phyloP scores from a whole-genome alignment of 768 basidiomycete species.

The Rhizopogon vesiculosus region DNA sequence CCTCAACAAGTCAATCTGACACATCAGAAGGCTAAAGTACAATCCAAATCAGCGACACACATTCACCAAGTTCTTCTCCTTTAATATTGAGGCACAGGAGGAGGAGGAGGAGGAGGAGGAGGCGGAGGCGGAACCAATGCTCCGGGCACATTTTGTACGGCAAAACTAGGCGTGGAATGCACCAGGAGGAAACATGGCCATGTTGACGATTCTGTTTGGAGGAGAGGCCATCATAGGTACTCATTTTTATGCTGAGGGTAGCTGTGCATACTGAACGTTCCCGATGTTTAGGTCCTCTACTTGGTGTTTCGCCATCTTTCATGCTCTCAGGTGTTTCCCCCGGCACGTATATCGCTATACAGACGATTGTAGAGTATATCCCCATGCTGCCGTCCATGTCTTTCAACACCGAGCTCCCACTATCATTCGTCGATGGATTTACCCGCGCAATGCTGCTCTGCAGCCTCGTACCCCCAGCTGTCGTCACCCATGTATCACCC shows the following conservation, averaged over 20 bases:
- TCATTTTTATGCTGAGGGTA: background rate
- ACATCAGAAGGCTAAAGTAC: background rate
- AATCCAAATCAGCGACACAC: background rate
- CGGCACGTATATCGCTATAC: conserved; percentile 53
- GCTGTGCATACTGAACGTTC: background rate
- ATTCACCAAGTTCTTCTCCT: background rate
- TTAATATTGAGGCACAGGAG: conserved; percentile 33
- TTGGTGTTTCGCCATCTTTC: conserved; percentile 72
- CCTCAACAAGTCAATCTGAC: background rate
- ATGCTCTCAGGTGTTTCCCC: conserved; percentile 69
- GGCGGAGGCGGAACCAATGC: conserved; percentile 38
- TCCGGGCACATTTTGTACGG: conserved; percentile 39
- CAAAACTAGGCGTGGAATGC: conserved; percentile 64
- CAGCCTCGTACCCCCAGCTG: conserved; percentile 66
- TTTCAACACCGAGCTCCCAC: conserved; percentile 59
- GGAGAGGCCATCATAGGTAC: conserved; percentile 70
- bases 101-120: too few relatives aligned
- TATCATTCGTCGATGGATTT: conserved; percentile 73
- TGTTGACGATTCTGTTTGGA: conserved; percentile 57
- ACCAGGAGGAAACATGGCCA: conserved; percentile 42
- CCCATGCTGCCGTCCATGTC: conserved; percentile 52
- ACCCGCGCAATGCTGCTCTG: conserved; percentile 77
- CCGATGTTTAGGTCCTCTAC: conserved; percentile 45
- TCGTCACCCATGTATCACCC: conserved; percentile 47
- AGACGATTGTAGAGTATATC: conserved; percentile 56